phyloP scores from a whole-genome alignment of 2,329 filamentous ascomycete genomes.

The Chrysoporthe deuterocubensis region DNA sequence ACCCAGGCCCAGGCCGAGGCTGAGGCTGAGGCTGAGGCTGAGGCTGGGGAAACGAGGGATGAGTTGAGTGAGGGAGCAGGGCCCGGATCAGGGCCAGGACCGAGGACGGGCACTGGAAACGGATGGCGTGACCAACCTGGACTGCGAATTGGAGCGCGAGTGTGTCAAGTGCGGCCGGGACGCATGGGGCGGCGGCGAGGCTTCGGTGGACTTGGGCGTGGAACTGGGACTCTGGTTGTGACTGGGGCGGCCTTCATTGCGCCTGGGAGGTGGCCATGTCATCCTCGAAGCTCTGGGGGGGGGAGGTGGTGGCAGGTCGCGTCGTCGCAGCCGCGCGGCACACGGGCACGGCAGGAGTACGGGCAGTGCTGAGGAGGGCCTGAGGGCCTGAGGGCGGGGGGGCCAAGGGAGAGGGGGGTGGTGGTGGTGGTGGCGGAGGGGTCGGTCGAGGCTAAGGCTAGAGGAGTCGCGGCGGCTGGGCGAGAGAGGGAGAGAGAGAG shows the following conservation, averaged over 20 bases:
- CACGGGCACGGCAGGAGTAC: conserved; percentile 10
- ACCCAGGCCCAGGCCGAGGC: neutral
- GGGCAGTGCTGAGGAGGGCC: neutral
- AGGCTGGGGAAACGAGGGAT: neutral
- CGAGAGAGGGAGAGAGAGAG: conserved; percentile 15
- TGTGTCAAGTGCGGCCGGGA: conserved; percentile 13
- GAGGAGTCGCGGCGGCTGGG: neutral
- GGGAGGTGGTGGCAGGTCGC: neutral
- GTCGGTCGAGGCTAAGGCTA: neutral
- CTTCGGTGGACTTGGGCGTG: conserved; percentile 14
- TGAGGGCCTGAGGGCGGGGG: neutral
- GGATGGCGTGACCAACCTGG: conserved; percentile 21
- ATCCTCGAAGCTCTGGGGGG: conserved; percentile 22
- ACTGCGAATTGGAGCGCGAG: conserved; percentile 18
- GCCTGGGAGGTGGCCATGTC: conserved; percentile 29
- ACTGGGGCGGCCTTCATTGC: conserved; percentile 26
- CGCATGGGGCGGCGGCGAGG: conserved; percentile 15
- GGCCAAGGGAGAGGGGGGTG: neutral
- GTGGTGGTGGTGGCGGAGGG: neutral
- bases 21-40: neutral
- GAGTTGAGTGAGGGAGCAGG: neutral
- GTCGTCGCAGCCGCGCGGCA: conserved; percentile 20
- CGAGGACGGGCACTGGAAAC: conserved; percentile 7
- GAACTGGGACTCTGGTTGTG: conserved; percentile 13
- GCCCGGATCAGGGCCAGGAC: neutral